A percentile compares a stretch with the other conserved stretches of the same genome.
These are phyloP conservation scores for Bipolaris gigantea DNA, from an alignment of 2,329 filamentous ascomycete species.

Conservation along the genomic window DNA sequence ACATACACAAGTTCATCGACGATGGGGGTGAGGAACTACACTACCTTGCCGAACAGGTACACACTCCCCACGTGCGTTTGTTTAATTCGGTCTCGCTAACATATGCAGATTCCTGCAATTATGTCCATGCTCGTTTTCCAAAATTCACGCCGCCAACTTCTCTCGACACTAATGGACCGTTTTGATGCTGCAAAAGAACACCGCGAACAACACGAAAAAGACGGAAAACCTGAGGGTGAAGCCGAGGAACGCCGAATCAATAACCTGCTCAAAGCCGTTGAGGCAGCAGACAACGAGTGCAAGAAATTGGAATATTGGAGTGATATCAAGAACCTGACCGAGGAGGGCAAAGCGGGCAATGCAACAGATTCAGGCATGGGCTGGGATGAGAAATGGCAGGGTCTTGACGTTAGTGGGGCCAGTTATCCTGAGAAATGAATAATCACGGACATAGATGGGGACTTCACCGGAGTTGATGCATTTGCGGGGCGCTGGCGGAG, in stretches of 20 bases:
- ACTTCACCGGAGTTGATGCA: constrained; percentile 6
- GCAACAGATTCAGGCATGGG: constrained; percentile 37
- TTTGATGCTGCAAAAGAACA: constrained; percentile 59
- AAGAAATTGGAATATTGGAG: constrained; percentile 85
- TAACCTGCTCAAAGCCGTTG: constrained; percentile 72
- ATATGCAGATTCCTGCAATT: constrained; percentile 35
- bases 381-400: constrained; percentile 46
- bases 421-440: constrained; percentile 27
- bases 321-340: constrained; percentile 57
- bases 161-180: constrained; percentile 64
- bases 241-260: constrained; percentile 59
- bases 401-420: constrained; percentile 43
- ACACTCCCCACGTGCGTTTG: constrained; percentile 1
- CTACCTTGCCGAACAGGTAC: constrained; percentile 67
- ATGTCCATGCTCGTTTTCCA: constrained; percentile 84
- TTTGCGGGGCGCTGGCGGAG: constrained; percentile 2
- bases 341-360: constrained; percentile 41
- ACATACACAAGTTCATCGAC: constrained; percentile 78
- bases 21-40: constrained; percentile 71
- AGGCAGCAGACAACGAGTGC: constrained; percentile 79
- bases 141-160: constrained; percentile 75
- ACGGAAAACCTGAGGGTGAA: constrained; percentile 49
- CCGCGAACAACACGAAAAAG: constrained; percentile 50
- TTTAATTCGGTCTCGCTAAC: constrained; percentile 16
- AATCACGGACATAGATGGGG: constrained; percentile 5